Base-by-base conservation (phyloP, 108 stramenopile genomes). In the Cylindrotheca closterium region DNA sequence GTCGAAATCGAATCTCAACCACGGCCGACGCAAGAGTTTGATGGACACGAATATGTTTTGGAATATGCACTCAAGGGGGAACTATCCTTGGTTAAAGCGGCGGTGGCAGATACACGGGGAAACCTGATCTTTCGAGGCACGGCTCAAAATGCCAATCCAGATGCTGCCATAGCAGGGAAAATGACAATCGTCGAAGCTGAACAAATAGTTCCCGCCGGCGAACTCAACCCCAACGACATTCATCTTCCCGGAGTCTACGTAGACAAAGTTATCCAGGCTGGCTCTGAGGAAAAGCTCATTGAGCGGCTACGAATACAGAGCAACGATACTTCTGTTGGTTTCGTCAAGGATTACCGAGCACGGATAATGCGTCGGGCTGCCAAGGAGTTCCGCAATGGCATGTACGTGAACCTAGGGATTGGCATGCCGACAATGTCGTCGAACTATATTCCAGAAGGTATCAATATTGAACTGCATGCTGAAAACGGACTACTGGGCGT, bases 351-450 rank as follows among this genome's bases (percentile, higher is more conserved):
- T 50, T 72, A 78, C 3, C 81, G 96, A 28, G 91, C 79, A 17
- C 72, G 85, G n/a, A 94, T 97, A 63, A 85, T 89, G 33, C 65
- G 79, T 60, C 88, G 96, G 27, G 94, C 94, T 2, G 93, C 94
- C 32, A 79, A 86, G 49, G 96, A 97, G 63, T 94, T 97, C 65
- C 62, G 84, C 60, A 80, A 95, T 75, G 96, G 96, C 26, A 93
- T 94, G 91, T 97, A 97, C 63, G 94, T 95, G n/a, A 97, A 97
- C 68, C 71, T 97, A 18, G 96, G 96, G 18, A 97, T 97, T 55
- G 96, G 89, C 7, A 78, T 93, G 24, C 93, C 93, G 18, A 96
- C 93, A 2, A 77, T 94, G 83, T 82, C 89, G 15, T 78, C 75
- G 54, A 93, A 90, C 67, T 94, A 83, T 56, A 81, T 96, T 23